Percentiles rank a stretch among this genome's conserved stretches.
These are phyloP conservation scores for Ceratocystis colombiana DNA, from an alignment of 2,329 filamentous ascomycete species.

Conservation along the genomic window DNA sequence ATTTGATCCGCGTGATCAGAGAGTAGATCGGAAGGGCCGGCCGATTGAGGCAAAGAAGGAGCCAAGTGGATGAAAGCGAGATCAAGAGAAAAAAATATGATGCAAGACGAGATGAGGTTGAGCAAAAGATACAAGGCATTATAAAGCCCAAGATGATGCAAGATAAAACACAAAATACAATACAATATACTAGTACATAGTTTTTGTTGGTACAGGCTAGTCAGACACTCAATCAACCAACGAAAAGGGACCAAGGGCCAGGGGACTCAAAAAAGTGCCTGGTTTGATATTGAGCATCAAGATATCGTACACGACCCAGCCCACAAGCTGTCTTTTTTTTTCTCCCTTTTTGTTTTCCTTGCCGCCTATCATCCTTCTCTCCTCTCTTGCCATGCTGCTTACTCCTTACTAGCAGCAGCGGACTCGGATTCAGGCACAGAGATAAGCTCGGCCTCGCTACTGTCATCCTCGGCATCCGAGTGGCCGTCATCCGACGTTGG, in stretches of 20 bases:
- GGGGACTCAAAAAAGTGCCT: not conserved
- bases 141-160: not conserved
- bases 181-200: constrained; percentile 12
- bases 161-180: constrained; percentile 2
- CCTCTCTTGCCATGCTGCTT: not conserved
- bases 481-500: constrained; percentile 11
- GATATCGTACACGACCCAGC: constrained; percentile 18
- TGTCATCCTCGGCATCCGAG: constrained; percentile 15
- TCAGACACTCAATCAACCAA: not conserved
- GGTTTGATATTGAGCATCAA: constrained; percentile 19
- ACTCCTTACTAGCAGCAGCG: constrained; percentile 4
- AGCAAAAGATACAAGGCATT: not conserved
- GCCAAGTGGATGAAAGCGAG: constrained; percentile 5
- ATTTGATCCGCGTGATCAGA: constrained; percentile 80
- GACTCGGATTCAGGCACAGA: constrained; percentile 15
- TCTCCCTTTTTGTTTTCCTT: not conserved
- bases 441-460: constrained; percentile 17
- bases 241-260: not conserved
- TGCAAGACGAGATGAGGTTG: not conserved
- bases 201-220: not conserved
- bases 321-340: not conserved
- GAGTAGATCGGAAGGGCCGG: constrained; percentile 78
- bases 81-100: not conserved
- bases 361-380: not conserved
- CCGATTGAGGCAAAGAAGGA: constrained; percentile 39